Conservation (phyloP, 352 stramenopile genomes). For the Globisporangium radiosum region DNA sequence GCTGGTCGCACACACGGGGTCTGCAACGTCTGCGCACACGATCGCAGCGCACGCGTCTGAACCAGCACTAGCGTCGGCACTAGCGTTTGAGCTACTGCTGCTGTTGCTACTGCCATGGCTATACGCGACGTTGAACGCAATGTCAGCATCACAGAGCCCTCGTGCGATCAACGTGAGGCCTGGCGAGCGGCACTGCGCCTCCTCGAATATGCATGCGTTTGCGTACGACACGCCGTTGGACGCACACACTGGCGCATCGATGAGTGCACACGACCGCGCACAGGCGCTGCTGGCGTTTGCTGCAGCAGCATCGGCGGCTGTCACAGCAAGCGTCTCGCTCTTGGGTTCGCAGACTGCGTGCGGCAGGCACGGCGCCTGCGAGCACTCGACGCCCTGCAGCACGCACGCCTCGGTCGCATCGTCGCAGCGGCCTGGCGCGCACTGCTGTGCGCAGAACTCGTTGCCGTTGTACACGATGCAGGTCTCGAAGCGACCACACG, state of each 20-base stretch:
- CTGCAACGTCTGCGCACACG: constrained; percentile 29
- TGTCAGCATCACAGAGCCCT: constrained; percentile 25
- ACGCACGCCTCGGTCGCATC: constrained; percentile 29
- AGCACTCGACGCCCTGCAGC: constrained; percentile 29
- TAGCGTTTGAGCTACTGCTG: background rate
- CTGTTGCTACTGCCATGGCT: constrained; percentile 14
- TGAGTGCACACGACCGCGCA: constrained; percentile 23
- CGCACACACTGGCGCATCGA: constrained; percentile 36
- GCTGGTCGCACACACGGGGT: constrained; percentile 41
- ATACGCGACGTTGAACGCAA: constrained; percentile 22
- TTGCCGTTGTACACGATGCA: constrained; percentile 38
- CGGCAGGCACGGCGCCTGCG: constrained; percentile 33
- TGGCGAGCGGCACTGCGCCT: constrained; percentile 26
- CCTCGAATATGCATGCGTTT: constrained; percentile 48
- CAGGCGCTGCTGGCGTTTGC: constrained; percentile 13
- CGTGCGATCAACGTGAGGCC: constrained; percentile 15
- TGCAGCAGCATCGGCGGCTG: background rate
- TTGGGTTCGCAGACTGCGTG: constrained; percentile 35
- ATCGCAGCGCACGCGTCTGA: constrained; percentile 17
- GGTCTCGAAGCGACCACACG: constrained; percentile 29
- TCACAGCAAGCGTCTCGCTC: background rate
- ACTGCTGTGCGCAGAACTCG: constrained; percentile 39
- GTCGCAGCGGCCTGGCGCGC: constrained; percentile 32
- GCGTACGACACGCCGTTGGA: constrained; percentile 40
- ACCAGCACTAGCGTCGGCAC: background rate